Evolutionary conservation across 345 rosid genomes (phyloP), one percentile per base, ranked within the genome.

Genomic region (Tarenaya hassleriana): DNA sequence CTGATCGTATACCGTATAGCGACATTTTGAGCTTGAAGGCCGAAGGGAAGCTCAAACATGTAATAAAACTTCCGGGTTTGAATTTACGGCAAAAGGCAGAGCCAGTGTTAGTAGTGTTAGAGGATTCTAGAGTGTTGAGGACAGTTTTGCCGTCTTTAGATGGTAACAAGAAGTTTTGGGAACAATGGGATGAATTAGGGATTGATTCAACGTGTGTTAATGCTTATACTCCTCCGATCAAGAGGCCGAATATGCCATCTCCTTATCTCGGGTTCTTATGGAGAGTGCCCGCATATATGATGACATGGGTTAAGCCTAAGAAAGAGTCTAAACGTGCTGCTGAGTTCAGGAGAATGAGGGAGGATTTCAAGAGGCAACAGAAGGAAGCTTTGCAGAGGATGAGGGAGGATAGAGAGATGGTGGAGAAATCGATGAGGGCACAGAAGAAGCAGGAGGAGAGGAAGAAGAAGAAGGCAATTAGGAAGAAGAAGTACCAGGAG

Each of bases 81-180:
- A 50, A 57, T 51, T 70, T 83, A 50, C 50, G 74, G 60, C 73
- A 74, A 47, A 71, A 56, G 39, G 64, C 72, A 6, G 89, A 86
- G 58, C 70, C 86, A 20, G 82, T 89, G 44, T 64, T 89, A 56
- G 82, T 86, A 4, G 97, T 89, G 55, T 65, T 89, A 52, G 95
- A 81, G 60, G 94, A 86, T 73, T 81, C 87, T 72, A 70, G 65
- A 41, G 94, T 89, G 59, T 56, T 81, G 9, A 81, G 95, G 56
- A 89, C 90, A 24, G 97, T 86, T 42, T 67, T 89, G 52, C 97
- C 95, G 29, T 83, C 87, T 0, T 16, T 73, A 47, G 79, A 70
- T 58, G 78, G 90, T 72, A 80, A 81, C 56, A 57, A 55, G 64
- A 79, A 73, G 75, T 89, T 89, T 63, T 89, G 97, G 97, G 82